Percentiles rank a stretch among this genome's conserved stretches.
These are phyloP conservation scores for Candida ascalaphidarum DNA, from an alignment of 805 yeast species.

Conservation along the genomic window DNA sequence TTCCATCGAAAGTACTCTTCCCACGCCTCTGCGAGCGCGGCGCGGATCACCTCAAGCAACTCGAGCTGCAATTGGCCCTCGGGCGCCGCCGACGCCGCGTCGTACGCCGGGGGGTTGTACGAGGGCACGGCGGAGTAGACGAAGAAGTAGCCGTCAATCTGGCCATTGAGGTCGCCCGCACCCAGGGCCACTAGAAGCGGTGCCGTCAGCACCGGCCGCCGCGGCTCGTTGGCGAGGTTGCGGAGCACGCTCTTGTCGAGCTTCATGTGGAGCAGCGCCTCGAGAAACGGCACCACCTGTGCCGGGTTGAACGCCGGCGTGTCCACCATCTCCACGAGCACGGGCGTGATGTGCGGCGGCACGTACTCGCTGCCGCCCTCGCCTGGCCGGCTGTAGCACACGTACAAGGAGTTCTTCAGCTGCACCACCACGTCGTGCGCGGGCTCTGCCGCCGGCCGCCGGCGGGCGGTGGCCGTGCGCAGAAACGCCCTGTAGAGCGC, in stretches of 20 bases:
- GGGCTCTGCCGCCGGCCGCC: background rate
- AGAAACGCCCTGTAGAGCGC: constrained; percentile 16
- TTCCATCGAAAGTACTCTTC: constrained; percentile 50
- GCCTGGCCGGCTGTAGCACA: constrained; percentile 6
- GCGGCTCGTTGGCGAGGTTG: constrained; percentile 56
- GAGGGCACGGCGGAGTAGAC: constrained; percentile 66
- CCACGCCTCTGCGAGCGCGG: constrained; percentile 68
- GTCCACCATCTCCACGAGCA: constrained; percentile 61
- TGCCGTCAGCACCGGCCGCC: constrained; percentile 53
- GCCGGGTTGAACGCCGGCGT: constrained; percentile 65
- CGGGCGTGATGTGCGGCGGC: constrained; percentile 51
- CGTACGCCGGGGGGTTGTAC: constrained; percentile 51
- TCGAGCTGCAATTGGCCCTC: constrained; percentile 19
- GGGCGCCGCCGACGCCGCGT: constrained; percentile 12
- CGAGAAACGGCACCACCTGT: constrained; percentile 67
- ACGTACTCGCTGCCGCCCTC: constrained; percentile 3
- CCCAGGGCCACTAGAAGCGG: constrained; percentile 73
- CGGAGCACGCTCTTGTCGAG: constrained; percentile 50
- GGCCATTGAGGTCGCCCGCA: constrained; percentile 68
- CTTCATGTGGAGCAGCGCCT: constrained; percentile 57
- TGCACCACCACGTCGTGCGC: constrained; percentile 4
- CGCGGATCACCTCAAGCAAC: constrained; percentile 39
- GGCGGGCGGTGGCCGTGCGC: background rate
- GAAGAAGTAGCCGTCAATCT: constrained; percentile 65
- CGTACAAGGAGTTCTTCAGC: constrained; percentile 13